A percentile compares a stretch with the other conserved stretches of the same genome.
These are phyloP conservation scores for Nephelium lappaceum DNA, from an alignment of 345 rosid genomes.

Conservation along the genomic window DNA sequence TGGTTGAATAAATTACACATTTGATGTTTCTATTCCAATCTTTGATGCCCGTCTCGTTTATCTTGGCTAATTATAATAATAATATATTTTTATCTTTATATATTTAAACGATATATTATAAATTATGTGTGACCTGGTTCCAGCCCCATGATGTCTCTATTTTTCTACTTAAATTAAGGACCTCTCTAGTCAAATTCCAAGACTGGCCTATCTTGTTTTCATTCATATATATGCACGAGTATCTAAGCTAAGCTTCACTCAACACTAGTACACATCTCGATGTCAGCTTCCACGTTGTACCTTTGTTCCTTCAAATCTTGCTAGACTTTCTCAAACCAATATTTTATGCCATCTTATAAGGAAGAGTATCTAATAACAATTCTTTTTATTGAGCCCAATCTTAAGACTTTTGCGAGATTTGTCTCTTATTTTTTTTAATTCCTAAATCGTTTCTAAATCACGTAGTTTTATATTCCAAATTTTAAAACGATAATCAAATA, in stretches of 20 bases:
- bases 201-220: slow-evolving; percentile 48
- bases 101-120: slow-evolving; percentile 5
- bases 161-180: slow-evolving; percentile 5
- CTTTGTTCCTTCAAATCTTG: slow-evolving; percentile 39
- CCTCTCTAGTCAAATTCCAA: slow-evolving; percentile 43
- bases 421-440: slow-evolving; percentile 18
- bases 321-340: slow-evolving; percentile 19
- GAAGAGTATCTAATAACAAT: slow-evolving; percentile 17
- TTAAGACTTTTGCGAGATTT: slow-evolving; percentile 36
- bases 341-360: slow-evolving; percentile 16
- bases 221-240: background rate
- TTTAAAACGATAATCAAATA: background rate
- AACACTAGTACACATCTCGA: slow-evolving; percentile 49
- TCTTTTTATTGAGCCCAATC: slow-evolving; percentile 45
- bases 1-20: slow-evolving; percentile 41
- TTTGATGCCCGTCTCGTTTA: slow-evolving; percentile 50
- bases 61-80: slow-evolving; percentile 4
- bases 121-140: slow-evolving; percentile 26
- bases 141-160: slow-evolving; percentile 18
- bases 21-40: slow-evolving; percentile 69
- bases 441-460: background rate
- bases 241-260: slow-evolving; percentile 18
- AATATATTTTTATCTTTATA: background rate
- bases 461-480: background rate
- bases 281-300: slow-evolving; percentile 30